Percentiles rank a stretch among this genome's conserved stretches.
phyloP scores from a whole-genome alignment of 2,329 filamentous ascomycete genomes.

The Fusarium brachygibbosum region DNA sequence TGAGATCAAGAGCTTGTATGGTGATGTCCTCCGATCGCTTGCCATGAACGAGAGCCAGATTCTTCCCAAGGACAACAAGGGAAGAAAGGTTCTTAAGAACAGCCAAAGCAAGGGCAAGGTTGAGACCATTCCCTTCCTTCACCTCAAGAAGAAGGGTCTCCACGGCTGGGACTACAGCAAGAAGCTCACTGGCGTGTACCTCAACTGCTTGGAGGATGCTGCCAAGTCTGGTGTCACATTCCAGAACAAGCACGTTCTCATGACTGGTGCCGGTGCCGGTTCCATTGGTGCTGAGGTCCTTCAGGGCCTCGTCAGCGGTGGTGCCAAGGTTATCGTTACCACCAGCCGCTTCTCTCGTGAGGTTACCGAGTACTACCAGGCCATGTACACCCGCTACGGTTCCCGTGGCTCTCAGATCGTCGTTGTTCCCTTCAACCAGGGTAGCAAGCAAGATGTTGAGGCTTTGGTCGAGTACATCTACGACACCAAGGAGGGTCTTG shows the following conservation, averaged over 20 bases:
- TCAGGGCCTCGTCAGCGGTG: slow-evolving; percentile 94
- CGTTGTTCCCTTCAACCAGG: slow-evolving; percentile 98
- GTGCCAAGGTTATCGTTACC: slow-evolving; percentile 95
- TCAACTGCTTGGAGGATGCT: slow-evolving; percentile 91
- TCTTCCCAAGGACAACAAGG: slow-evolving; percentile 86
- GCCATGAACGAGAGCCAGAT: slow-evolving; percentile 99
- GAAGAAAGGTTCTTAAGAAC: slow-evolving; percentile 66
- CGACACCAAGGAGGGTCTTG: slow-evolving; percentile 93
- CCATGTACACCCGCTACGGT: slow-evolving; percentile 96
- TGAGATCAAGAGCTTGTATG: slow-evolving; percentile 95
- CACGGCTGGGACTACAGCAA: slow-evolving; percentile 99
- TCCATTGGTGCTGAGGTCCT: slow-evolving; percentile 98
- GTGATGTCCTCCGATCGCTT: slow-evolving; percentile 91
- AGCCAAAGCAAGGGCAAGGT: slow-evolving; percentile 85
- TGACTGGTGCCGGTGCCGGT: slow-evolving; percentile 97
- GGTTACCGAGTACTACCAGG: slow-evolving; percentile 99
- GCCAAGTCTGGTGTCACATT: slow-evolving; percentile 91
- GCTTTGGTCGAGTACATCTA: slow-evolving; percentile 96
- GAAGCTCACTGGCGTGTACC: slow-evolving; percentile 92
- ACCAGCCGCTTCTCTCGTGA: slow-evolving; percentile 96
- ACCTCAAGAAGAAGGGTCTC: slow-evolving; percentile 92
- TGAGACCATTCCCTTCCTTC: slow-evolving; percentile 97
- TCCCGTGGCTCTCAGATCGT: slow-evolving; percentile 95
- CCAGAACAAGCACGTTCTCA: slow-evolving; percentile 94
- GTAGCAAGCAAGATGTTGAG: slow-evolving; percentile 97